Percentiles rank a stretch among this genome's conserved stretches.
These are phyloP conservation scores for Lithospermum erythrorhizon DNA, from an alignment of 257 asterid genomes.

Conservation along the genomic window DNA sequence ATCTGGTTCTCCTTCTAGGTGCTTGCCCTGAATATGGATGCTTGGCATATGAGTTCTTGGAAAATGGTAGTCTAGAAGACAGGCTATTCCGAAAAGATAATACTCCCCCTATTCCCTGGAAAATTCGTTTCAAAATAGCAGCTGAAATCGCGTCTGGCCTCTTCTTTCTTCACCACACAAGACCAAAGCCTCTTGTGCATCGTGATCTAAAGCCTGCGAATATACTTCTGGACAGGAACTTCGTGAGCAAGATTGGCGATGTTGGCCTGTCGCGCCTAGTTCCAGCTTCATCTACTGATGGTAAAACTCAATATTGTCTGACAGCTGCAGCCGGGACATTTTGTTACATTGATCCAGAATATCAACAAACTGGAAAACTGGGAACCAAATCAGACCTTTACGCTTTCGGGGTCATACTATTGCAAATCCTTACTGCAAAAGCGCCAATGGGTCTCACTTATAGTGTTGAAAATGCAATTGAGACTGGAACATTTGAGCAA, in stretches of 20 bases:
- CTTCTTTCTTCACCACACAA: slow-evolving; percentile 69
- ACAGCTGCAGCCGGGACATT: slow-evolving; percentile 93
- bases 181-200: slow-evolving; percentile 87
- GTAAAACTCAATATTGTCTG: slow-evolving; percentile 57
- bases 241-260: slow-evolving; percentile 76
- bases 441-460: slow-evolving; percentile 70
- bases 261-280: slow-evolving; percentile 79
- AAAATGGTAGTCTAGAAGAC: slow-evolving; percentile 81
- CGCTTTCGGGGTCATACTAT: slow-evolving; percentile 54
- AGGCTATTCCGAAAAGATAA: slow-evolving; percentile 43
- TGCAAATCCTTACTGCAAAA: slow-evolving; percentile 66
- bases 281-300: slow-evolving; percentile 47
- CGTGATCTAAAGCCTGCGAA: slow-evolving; percentile 93
- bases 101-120: slow-evolving; percentile 52
- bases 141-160: slow-evolving; percentile 84
- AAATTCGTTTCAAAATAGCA: slow-evolving; percentile 61
- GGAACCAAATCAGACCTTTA: slow-evolving; percentile 79
- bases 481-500: slow-evolving; percentile 36
- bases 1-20: slow-evolving; percentile 89
- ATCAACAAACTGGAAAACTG: slow-evolving; percentile 93
- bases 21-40: slow-evolving; percentile 89
- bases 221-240: slow-evolving; percentile 63
- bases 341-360: slow-evolving; percentile 89
- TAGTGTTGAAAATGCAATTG: slow-evolving; percentile 53
- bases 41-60: slow-evolving; percentile 89